Evolutionary conservation across 2,329 filamentous ascomycete species (phyloP), one percentile per base, ranked within the genome.

Genomic region (Apiospora rasikravindrae): DNA sequence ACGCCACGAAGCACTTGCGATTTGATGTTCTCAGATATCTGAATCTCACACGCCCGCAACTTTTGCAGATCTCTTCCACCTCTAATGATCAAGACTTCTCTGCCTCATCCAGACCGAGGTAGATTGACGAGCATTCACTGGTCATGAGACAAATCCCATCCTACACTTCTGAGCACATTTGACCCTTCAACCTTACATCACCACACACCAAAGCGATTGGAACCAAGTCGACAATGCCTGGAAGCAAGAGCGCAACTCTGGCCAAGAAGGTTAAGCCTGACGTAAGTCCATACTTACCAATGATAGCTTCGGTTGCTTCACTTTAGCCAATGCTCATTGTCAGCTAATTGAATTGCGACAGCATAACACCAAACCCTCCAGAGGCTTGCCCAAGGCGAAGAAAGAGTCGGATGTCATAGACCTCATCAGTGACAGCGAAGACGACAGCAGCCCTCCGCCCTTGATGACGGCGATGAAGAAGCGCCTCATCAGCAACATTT

Each of bases 341-440:
- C 4, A 40, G 10, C 57, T 64, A 64, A 64, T 22, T 2, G 10
- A 14, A 13, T 40, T 5, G 19, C 19, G 3, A 1, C 57, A 64
- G 57, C 19, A 37, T 19, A 13, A 24, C 24, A 10, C 33, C 29
- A 37, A 22, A 1, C 29, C 57, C 10, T 64, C 33, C 11, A 5
- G n/a, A 13, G 49, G 49, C 49, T 51, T 24, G 49, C 44, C 44
- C 14, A 49, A n/a, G 45, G 10, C n/a, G 19, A 51, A 51, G 49
- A 24, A 14, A 51, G n/a, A 40, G 10, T n/a, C 19, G 7, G 16
- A 37, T 14, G 42, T 68, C 66, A 68, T 68, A 16, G 11, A 47
- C 26, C 66, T 68, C 13, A 2, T 68, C 22, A 47, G 40, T 40
- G 66, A 68, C 66, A 68, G 40, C 42, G 66, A 68, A 14, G 42